Conservation (phyloP, 352 stramenopile species). For the Globisporangium cystogenes region DNA sequence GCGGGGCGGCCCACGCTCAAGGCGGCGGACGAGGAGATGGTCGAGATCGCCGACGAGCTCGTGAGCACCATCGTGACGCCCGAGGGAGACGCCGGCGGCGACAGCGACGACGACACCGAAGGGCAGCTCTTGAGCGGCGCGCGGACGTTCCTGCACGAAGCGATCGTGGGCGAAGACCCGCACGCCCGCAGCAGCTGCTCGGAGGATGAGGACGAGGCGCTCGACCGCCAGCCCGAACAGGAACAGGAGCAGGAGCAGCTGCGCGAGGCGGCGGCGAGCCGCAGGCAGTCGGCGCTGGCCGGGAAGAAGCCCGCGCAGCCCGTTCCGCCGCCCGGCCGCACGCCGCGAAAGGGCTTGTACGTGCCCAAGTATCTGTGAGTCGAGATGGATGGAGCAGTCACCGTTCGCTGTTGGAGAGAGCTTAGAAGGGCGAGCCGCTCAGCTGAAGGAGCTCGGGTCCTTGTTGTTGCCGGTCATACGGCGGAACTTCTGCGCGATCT, state of each 20-base stretch:
- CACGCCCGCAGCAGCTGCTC: not conserved
- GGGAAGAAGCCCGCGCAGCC: no score
- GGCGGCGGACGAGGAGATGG: conserved; percentile 14
- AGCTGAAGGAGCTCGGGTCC: conserved; percentile 80
- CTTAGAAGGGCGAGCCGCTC: no score
- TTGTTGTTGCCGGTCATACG: conserved; percentile 79
- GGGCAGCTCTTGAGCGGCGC: conserved; percentile 4
- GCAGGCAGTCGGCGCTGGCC: not conserved
- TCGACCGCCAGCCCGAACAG: not conserved
- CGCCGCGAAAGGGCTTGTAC: conserved; percentile 7
- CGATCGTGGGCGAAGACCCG: conserved; percentile 11
- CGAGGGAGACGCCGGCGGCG: not conserved
- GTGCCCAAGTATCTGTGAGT: conserved; percentile 15
- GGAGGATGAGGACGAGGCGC: not conserved
- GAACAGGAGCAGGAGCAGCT: not conserved
- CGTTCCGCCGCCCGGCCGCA: not conserved
- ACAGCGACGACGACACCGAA: conserved; percentile 4
- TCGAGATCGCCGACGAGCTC: conserved; percentile 14
- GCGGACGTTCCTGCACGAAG: conserved; percentile 10
- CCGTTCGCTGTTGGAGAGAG: no score
- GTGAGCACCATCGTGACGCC: conserved; percentile 8
- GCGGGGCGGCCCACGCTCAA: no score
- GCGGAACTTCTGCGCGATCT: conserved; percentile 82
- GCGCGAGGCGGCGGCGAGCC: not conserved
- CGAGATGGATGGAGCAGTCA: no score